phyloP scores from a whole-genome alignment of 129 eudicot genomes.

The Flaveria sonorensis region DNA sequence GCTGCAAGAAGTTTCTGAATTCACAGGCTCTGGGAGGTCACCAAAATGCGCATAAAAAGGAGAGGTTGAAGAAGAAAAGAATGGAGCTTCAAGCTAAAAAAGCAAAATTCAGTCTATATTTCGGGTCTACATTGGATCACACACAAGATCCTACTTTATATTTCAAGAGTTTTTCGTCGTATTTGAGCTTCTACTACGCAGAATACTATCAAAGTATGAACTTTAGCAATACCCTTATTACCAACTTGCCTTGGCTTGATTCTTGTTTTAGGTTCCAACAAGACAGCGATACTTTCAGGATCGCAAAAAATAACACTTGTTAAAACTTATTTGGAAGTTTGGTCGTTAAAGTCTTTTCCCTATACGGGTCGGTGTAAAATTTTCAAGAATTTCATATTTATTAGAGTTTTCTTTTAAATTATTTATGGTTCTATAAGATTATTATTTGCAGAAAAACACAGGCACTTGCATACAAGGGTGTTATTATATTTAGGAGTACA shows the following conservation, averaged over 20 bases:
- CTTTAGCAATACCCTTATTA: conserved; percentile 26
- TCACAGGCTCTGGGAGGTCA: conserved; percentile 48
- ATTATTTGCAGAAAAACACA: conserved; percentile 7
- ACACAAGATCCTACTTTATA: conserved; percentile 23
- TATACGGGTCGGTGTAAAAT: neutral
- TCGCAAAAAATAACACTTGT: conserved; percentile 21
- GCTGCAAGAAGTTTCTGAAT: conserved; percentile 40
- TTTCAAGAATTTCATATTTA: conserved; percentile 19
- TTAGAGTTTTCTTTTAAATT: neutral
- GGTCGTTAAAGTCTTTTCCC: conserved; percentile 4
- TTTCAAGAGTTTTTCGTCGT: conserved; percentile 30
- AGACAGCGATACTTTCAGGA: conserved; percentile 18
- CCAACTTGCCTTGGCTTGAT: conserved; percentile 15
- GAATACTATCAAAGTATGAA: conserved; percentile 28
- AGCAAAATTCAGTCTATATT: conserved; percentile 36
- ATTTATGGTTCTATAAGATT: neutral
- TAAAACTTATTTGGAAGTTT: neutral
- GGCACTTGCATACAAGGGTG: conserved; percentile 1
- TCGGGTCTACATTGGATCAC: conserved; percentile 16
- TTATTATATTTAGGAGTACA: neutral
- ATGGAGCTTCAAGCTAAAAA: conserved; percentile 39
- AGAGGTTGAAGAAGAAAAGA: conserved; percentile 39
- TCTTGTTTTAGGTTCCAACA: conserved; percentile 34
- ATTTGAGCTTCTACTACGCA: conserved; percentile 31
- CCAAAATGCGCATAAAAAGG: conserved; percentile 49